Evolutionary conservation across 441 rosid species (phyloP).

Genomic region (Capsella rubella): DNA sequence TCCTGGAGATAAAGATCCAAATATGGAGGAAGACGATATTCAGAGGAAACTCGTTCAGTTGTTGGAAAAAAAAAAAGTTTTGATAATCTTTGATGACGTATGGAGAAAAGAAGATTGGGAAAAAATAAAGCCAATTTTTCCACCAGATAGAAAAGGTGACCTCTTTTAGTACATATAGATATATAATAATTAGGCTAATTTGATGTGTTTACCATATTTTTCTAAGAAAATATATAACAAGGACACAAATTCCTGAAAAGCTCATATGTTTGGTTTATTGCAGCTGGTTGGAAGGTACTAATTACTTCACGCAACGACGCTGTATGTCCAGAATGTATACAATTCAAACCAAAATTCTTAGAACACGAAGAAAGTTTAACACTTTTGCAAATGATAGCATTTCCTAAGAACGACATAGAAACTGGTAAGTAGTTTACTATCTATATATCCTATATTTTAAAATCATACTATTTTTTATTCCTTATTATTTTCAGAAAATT

Average conservation of each 20-base stretch:
- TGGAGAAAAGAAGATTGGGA: conserved; percentile 38
- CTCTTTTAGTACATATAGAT: too few species aligned
- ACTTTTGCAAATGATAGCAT: conserved; percentile 23
- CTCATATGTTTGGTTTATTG: neutral
- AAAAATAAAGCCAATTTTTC: conserved; percentile 9
- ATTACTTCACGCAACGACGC: conserved; percentile 39
- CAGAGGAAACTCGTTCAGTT: neutral
- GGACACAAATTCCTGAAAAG: neutral
- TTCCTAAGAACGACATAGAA: conserved; percentile 1
- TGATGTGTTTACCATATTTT: neutral
- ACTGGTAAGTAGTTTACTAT: neutral
- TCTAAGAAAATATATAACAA: neutral
- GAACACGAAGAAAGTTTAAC: conserved; percentile 33
- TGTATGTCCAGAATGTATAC: conserved; percentile 13
- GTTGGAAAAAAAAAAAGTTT: conserved; percentile 17
- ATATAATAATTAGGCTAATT: neutral
- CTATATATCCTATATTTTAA: neutral
- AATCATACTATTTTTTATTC: too few species aligned
- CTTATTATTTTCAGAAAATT: too few species aligned
- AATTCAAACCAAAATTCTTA: conserved; percentile 25
- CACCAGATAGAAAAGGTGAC: conserved; percentile 1
- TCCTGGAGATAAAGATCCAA: neutral
- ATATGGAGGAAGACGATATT: conserved; percentile 26
- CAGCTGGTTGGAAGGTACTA: conserved; percentile 33
- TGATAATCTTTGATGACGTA: conserved; percentile 41